phyloP scores from a whole-genome alignment of 176 grass and related monocot species.

The Puya raimondii region DNA sequence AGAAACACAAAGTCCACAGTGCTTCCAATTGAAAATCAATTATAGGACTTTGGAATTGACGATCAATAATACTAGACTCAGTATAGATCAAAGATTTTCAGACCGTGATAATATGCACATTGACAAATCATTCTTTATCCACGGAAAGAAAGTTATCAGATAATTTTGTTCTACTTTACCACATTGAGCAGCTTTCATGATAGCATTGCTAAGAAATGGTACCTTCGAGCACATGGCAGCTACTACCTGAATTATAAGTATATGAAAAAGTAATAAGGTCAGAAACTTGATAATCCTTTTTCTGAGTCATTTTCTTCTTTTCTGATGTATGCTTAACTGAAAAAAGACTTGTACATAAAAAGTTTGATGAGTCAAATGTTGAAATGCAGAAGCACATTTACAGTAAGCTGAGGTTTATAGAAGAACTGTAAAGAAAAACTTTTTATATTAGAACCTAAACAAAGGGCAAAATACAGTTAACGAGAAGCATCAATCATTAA shows the following conservation, averaged over 20 bases:
- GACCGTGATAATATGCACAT: background rate
- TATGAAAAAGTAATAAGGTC: conserved; percentile 12
- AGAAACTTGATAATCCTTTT: background rate
- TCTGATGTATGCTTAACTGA: background rate
- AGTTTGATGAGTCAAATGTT: background rate
- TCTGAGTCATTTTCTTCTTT: background rate
- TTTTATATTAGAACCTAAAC: too few relatives aligned
- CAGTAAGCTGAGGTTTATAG: too few relatives aligned
- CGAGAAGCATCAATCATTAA: too few relatives aligned
- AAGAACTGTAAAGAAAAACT: too few relatives aligned
- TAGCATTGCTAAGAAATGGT: conserved; percentile 60
- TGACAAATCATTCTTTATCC: background rate
- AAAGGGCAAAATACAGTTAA: too few relatives aligned
- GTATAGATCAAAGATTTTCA: background rate
- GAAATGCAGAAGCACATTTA: too few relatives aligned
- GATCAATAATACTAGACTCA: too few relatives aligned
- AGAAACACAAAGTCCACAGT: too few relatives aligned
- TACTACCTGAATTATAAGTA: conserved; percentile 39
- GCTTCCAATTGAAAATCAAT: too few relatives aligned
- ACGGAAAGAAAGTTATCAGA: background rate
- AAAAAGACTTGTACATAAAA: background rate
- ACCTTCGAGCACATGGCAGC: conserved; percentile 75
- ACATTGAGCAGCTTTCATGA: conserved; percentile 67
- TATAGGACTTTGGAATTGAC: too few relatives aligned
- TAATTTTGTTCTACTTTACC: conserved; percentile 31